Conservation (phyloP, 768 basidiomycete species). For the Trichaptum fuscoviolaceum region DNA sequence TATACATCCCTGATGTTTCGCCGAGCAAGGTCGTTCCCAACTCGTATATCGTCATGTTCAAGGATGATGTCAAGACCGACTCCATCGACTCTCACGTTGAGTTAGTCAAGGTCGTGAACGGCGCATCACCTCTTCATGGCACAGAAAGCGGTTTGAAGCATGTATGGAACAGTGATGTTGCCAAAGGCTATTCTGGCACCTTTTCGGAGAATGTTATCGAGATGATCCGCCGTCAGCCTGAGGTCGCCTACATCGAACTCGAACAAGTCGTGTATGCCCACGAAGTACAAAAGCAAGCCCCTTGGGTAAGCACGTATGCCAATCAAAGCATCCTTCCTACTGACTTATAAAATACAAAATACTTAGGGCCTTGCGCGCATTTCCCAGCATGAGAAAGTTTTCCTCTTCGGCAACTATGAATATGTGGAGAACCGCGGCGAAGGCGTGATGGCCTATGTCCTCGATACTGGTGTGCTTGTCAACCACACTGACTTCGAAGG, state of each 20-base stretch:
- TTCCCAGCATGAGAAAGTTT: constrained; percentile 75
- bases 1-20: constrained; percentile 4
- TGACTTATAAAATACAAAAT: constrained; percentile 10
- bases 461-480: constrained; percentile 88
- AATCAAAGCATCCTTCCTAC: background rate
- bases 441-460: constrained; percentile 88
- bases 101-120: constrained; percentile 60
- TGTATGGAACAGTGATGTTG: constrained; percentile 65
- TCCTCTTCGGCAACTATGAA: constrained; percentile 78
- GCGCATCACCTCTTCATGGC: constrained; percentile 46
- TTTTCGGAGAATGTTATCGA: constrained; percentile 72
- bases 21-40: constrained; percentile 74
- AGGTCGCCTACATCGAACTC: constrained; percentile 87
- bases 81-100: constrained; percentile 73
- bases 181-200: constrained; percentile 73
- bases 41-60: constrained; percentile 90
- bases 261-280: constrained; percentile 89
- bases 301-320: constrained; percentile 62
- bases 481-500: constrained; percentile 83
- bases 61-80: constrained; percentile 53
- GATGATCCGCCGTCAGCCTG: constrained; percentile 74
- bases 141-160: constrained; percentile 54
- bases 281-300: constrained; percentile 56
- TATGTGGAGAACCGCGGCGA: constrained; percentile 72
- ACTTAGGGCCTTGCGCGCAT: constrained; percentile 89